phyloP scores from a whole-genome alignment of 768 basidiomycete species.

The Termitomyces sp. region DNA sequence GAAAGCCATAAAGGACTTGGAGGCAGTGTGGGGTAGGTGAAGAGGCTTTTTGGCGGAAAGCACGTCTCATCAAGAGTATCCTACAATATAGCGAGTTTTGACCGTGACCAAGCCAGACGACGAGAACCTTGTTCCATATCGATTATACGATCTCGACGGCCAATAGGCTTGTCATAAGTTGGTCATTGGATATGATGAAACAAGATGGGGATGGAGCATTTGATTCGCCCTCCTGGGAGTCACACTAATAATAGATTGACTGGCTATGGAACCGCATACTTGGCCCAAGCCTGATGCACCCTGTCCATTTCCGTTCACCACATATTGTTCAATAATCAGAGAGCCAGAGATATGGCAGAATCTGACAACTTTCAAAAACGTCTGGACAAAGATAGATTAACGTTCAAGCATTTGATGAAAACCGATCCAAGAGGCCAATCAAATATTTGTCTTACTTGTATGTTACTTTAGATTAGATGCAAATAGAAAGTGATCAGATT shows the following conservation, averaged over 20 bases:
- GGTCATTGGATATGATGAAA: not conserved
- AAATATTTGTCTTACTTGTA: not conserved
- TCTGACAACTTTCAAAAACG: not conserved
- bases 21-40: not conserved
- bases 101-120: not conserved
- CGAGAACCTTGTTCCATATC: not conserved
- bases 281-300: too few relatives aligned
- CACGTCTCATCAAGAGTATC: constrained; percentile 2
- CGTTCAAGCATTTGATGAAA: too few relatives aligned
- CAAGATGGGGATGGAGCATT: not conserved
- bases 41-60: not conserved
- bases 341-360: not conserved
- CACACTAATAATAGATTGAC: too few relatives aligned
- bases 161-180: not conserved
- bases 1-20: not conserved
- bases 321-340: not conserved
- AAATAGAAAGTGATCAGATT: not conserved
- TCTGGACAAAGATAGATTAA: not conserved
- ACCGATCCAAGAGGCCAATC: too few relatives aligned
- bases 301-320: not conserved
- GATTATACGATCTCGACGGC: not conserved
- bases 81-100: not conserved
- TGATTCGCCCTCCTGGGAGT: not conserved
- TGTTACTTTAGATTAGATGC: not conserved
- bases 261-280: not conserved